These are phyloP conservation scores for Exsudoporus frostii DNA, from an alignment of 768 basidiomycete species.

Conservation along the genomic window DNA sequence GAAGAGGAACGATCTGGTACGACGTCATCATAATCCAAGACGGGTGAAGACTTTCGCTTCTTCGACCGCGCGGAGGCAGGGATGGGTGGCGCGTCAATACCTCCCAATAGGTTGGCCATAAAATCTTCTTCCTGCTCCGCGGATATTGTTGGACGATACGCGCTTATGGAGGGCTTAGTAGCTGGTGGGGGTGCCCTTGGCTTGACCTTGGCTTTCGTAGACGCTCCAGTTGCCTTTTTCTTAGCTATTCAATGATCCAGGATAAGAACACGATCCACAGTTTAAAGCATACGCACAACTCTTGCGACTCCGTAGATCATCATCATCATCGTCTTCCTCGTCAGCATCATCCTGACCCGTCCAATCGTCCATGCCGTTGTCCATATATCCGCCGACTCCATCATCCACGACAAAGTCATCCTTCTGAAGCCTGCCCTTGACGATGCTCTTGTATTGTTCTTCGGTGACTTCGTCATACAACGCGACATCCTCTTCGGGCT, in stretches of 20 bases:
- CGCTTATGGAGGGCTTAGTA: slow-evolving; percentile 62
- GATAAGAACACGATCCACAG: background rate
- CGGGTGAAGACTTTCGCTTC: slow-evolving; percentile 67
- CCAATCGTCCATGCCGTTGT: slow-evolving; percentile 98
- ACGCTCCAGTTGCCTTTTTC: slow-evolving; percentile 21
- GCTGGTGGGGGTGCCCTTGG: slow-evolving; percentile 48
- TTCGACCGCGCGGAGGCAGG: slow-evolving; percentile 39
- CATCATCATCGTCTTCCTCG: slow-evolving; percentile 50
- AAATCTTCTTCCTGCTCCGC: slow-evolving; percentile 86
- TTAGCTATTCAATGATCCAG: slow-evolving; percentile 23
- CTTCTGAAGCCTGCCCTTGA: slow-evolving; percentile 71
- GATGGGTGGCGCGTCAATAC: slow-evolving; percentile 53
- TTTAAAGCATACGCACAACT: slow-evolving; percentile 34
- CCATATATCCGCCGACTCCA: slow-evolving; percentile 85
- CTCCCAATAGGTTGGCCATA: slow-evolving; percentile 77
- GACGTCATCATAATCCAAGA: slow-evolving; percentile 36
- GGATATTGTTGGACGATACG: slow-evolving; percentile 75
- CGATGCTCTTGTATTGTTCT: slow-evolving; percentile 83
- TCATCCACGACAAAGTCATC: slow-evolving; percentile 98
- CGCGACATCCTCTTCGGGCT: slow-evolving; percentile 56
- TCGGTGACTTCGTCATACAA: slow-evolving; percentile 91
- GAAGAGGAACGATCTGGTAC: slow-evolving; percentile 35
- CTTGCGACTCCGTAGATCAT: slow-evolving; percentile 34
- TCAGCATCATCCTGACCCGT: slow-evolving; percentile 55
- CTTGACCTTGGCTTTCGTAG: slow-evolving; percentile 38